Conservation (phyloP, 192 early-diverging fungal genomes). For the Podila clonocystis region DNA sequence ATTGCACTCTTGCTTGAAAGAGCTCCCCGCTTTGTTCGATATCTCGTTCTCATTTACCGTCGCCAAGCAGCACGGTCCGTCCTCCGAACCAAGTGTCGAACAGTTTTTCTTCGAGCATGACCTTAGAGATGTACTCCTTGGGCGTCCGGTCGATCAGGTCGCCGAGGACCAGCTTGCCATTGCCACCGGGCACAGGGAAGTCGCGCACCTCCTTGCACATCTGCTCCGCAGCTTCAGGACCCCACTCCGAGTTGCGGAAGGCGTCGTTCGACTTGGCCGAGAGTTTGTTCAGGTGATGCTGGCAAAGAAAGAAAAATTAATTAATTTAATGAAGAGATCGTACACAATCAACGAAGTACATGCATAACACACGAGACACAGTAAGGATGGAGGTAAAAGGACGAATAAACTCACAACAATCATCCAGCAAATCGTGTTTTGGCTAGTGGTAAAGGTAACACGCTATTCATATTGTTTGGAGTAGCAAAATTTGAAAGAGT, state of each 20-base stretch:
- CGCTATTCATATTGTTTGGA: neutral
- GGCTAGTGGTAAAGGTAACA: neutral
- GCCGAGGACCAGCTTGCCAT: conserved; percentile 14
- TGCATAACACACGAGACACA: no score
- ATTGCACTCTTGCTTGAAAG: no score
- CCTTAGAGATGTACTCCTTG: conserved; percentile 27
- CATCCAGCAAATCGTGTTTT: conserved; percentile 4
- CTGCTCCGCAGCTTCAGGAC: conserved; percentile 25
- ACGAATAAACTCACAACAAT: neutral
- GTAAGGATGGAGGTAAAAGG: no score
- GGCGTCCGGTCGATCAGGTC: conserved; percentile 32
- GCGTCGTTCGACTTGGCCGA: conserved; percentile 5
- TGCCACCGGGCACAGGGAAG: conserved; percentile 30
- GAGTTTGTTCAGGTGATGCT: neutral
- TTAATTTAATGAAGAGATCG: no score
- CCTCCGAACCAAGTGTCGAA: conserved; percentile 32
- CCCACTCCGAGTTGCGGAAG: conserved; percentile 43
- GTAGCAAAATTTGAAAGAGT: neutral
- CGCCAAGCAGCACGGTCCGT: conserved; percentile 27
- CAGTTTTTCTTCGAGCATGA: conserved; percentile 44
- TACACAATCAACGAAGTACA: no score
- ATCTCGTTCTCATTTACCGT: conserved; percentile 7
- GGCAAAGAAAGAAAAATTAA: no score
- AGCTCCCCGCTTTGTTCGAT: no score
- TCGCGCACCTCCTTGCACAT: conserved; percentile 33